A percentile compares a stretch with the other conserved stretches of the same genome.
These are phyloP conservation scores for Suhomyces atakaporum DNA, from an alignment of 1,139 yeast species.

Conservation along the genomic window DNA sequence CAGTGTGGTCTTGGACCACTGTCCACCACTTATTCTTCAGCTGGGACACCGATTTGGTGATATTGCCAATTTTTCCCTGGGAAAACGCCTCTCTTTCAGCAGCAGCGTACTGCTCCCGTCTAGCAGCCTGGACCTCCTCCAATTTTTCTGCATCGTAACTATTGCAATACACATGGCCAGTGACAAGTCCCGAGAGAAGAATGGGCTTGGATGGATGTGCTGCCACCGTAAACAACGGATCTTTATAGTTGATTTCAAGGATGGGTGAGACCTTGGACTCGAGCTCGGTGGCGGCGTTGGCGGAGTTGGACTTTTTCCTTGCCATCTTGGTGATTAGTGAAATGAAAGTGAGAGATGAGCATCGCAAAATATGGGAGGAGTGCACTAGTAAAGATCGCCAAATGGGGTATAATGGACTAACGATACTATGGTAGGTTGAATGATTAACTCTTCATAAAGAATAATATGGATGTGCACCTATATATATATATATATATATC, in stretches of 20 bases:
- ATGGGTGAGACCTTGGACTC: conserved; percentile 51
- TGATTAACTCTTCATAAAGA: too few relatives aligned
- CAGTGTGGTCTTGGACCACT: conserved; percentile 39
- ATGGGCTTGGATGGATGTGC: conserved; percentile 76
- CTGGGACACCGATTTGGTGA: conserved; percentile 38
- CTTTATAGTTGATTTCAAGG: conserved; percentile 51
- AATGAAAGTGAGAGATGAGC: conserved; percentile 9
- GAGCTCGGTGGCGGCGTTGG: conserved; percentile 32
- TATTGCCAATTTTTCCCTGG: conserved; percentile 29
- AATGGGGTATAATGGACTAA: too few relatives aligned
- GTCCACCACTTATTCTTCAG: conserved; percentile 53
- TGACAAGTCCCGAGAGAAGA: conserved; percentile 70
- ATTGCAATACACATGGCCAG: conserved; percentile 69
- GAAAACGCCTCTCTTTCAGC: conserved; percentile 30
- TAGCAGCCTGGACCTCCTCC: conserved; percentile 30
- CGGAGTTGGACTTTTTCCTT: conserved; percentile 34
- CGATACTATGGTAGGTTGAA: too few relatives aligned
- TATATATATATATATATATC: too few relatives aligned
- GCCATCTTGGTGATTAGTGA: conserved; percentile 22
- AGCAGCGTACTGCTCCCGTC: conserved; percentile 24
- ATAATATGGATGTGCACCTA: too few relatives aligned
- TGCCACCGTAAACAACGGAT: conserved; percentile 75
- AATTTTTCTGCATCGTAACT: conserved; percentile 53
- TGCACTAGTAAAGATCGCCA: too few relatives aligned
- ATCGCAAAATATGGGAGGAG: conserved; percentile 6